phyloP scores from a whole-genome alignment of 345 rosid genomes.

The Eucalyptus lansdowneana region DNA sequence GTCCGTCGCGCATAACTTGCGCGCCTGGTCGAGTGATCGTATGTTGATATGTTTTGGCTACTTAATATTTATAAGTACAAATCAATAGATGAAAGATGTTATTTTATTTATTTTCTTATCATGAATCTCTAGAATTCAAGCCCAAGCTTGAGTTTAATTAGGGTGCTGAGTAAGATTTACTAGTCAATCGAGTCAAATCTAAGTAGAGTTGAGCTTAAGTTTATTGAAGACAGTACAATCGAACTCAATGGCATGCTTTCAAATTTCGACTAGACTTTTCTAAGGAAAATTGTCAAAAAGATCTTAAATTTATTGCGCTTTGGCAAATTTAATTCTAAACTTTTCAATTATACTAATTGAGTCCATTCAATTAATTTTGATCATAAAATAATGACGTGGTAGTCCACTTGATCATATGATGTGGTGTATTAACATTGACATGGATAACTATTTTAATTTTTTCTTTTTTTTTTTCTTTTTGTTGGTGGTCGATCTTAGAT shows the following conservation, averaged over 20 bases:
- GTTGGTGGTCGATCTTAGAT: accelerated
- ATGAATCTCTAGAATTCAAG: neutral
- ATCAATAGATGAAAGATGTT: neutral
- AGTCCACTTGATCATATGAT: neutral
- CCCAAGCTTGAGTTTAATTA: neutral
- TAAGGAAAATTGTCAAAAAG: no score
- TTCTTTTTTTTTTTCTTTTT: accelerated
- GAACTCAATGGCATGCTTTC: neutral
- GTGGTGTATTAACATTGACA: neutral
- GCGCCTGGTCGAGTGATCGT: neutral
- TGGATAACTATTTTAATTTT: no score
- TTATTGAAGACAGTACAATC: neutral
- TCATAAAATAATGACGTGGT: neutral
- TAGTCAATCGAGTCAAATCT: neutral
- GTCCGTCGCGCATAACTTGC: neutral
- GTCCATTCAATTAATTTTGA: accelerated
- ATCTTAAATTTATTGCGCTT: accelerated
- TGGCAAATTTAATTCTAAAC: accelerated
- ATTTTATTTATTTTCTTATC: neutral
- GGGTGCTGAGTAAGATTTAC: neutral
- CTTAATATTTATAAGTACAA: neutral
- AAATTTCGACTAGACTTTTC: no score
- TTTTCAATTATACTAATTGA: neutral
- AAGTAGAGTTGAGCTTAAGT: neutral
- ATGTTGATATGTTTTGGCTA: neutral